phyloP scores from a whole-genome alignment of 169 alveolate genomes.

The Plasmodium falciparum region DNA sequence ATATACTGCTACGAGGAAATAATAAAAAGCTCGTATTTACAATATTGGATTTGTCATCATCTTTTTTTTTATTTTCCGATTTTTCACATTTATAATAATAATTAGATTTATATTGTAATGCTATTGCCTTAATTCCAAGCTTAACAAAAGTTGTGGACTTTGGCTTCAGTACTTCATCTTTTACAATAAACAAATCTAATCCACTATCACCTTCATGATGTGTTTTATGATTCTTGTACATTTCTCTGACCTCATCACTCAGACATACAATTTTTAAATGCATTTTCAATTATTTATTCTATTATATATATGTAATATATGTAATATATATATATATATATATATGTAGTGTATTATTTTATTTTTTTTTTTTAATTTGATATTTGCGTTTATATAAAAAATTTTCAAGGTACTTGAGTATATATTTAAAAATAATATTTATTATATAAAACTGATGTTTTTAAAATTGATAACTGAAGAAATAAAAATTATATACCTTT shows the following conservation, averaged over 20 bases:
- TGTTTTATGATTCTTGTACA: slow-evolving; percentile 86
- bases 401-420: no score
- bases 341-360: background rate
- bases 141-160: slow-evolving; percentile 88
- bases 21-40: slow-evolving; percentile 85
- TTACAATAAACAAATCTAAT: slow-evolving; percentile 89
- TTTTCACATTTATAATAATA: slow-evolving; percentile 26
- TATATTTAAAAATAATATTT: no score
- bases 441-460: no score
- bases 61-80: background rate
- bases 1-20: slow-evolving; percentile 91
- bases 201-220: slow-evolving; percentile 93
- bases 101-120: slow-evolving; percentile 76
- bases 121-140: slow-evolving; percentile 92
- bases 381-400: background rate
- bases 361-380: background rate
- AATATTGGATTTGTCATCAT: slow-evolving; percentile 36
- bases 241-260: slow-evolving; percentile 77
- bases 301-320: background rate
- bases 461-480: no score
- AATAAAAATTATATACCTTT: no score
- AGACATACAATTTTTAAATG: slow-evolving; percentile 80
- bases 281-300: slow-evolving; percentile 53
- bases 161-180: slow-evolving; percentile 88
- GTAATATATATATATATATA: background rate